Percentiles rank a stretch among this genome's conserved stretches.
phyloP scores from a whole-genome alignment of 106 monocot genomes.

The Platanthera guangdongensis region DNA sequence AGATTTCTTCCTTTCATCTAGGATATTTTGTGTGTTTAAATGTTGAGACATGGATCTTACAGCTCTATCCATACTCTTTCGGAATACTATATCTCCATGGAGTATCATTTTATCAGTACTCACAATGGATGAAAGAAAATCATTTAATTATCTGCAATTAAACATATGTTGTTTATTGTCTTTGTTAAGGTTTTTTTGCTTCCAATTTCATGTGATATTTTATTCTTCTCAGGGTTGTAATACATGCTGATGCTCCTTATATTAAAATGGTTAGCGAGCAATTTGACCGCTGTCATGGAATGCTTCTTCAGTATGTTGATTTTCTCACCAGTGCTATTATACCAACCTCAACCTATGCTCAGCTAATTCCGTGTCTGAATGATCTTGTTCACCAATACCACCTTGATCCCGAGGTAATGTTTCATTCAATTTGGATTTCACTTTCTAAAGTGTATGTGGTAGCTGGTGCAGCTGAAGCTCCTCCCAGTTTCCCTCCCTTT shows the following conservation, averaged over 20 bases:
- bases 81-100: background rate
- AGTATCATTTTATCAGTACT: background rate
- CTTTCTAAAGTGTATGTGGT: background rate
- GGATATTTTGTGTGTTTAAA: background rate
- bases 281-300: conserved; percentile 96
- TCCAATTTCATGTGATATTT: background rate
- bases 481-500: background rate
- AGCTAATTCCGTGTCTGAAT: conserved; percentile 64
- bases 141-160: background rate
- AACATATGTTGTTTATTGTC: background rate
- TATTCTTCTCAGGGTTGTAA: conserved; percentile 54
- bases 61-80: background rate
- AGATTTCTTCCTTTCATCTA: conserved; percentile 17
- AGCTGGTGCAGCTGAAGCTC: background rate
- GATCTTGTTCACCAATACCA: conserved; percentile 88
- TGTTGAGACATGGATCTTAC: background rate
- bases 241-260: conserved; percentile 73
- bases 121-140: background rate
- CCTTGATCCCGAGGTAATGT: conserved; percentile 90
- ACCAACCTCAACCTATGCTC: conserved; percentile 59
- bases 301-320: conserved; percentile 91
- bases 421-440: background rate
- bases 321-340: conserved; percentile 76
- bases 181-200: background rate
- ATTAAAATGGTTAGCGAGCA: conserved; percentile 99